Conservation (phyloP, 2,329 filamentous ascomycete species). For the Exophiala viscosa region DNA sequence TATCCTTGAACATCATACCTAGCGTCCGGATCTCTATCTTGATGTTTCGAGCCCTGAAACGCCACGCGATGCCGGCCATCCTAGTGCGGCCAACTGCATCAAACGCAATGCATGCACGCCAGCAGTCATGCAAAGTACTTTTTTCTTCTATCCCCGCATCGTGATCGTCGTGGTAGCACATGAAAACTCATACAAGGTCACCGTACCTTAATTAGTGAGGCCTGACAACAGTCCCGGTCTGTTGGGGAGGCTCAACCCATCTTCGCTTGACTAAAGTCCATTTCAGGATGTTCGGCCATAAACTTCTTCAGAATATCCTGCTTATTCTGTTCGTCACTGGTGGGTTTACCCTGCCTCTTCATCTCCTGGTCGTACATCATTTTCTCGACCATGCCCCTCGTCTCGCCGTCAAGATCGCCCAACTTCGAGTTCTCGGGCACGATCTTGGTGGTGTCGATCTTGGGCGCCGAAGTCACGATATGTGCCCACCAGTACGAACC, state of each 20-base stretch:
- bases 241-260: conserved; percentile 51
- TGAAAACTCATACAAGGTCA: background rate
- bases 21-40: too few species aligned
- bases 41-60: too few species aligned
- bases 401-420: conserved; percentile 90
- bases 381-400: conserved; percentile 97
- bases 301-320: conserved; percentile 89
- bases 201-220: too few species aligned
- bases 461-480: conserved; percentile 78
- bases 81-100: too few species aligned
- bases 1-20: too few species aligned
- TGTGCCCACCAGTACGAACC: conserved; percentile 99
- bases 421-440: conserved; percentile 88
- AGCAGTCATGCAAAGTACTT: too few species aligned
- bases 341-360: conserved; percentile 86
- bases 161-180: background rate
- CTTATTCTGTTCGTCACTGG: conserved; percentile 94
- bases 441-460: conserved; percentile 94
- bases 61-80: too few species aligned
- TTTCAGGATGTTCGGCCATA: conserved; percentile 71
- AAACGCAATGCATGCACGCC: too few species aligned
- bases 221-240: too few species aligned
- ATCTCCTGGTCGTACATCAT: conserved; percentile 99
- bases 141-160: too few species aligned
- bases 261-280: conserved; percentile 66